Percentiles rank a stretch among this genome's conserved stretches.
phyloP scores from a whole-genome alignment of 2,329 filamentous ascomycete genomes.

The Talaromyces albobiverticillius region DNA sequence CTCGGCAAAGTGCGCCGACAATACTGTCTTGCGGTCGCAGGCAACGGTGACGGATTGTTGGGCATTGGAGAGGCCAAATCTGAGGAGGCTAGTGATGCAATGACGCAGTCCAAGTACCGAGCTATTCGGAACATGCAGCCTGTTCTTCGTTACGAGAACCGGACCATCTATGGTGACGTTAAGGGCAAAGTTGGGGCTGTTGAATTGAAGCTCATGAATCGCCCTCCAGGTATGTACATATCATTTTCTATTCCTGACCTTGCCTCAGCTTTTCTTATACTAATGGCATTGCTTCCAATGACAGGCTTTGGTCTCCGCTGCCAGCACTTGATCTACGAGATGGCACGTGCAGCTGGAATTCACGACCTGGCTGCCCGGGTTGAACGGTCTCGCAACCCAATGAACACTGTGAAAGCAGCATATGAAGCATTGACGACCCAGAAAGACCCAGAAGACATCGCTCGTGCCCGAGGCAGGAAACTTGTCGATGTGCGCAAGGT shows the following conservation, averaged over 20 bases:
- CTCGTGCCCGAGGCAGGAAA: slow-evolving; percentile 86
- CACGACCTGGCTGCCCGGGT: slow-evolving; percentile 81
- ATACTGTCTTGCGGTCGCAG: slow-evolving; percentile 77
- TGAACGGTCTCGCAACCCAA: slow-evolving; percentile 83
- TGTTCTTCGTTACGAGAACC: slow-evolving; percentile 83
- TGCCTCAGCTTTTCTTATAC: slow-evolving; percentile 5
- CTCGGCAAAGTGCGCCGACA: slow-evolving; percentile 83
- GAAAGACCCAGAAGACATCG: slow-evolving; percentile 83
- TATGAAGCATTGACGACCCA: slow-evolving; percentile 80
- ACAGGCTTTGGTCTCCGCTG: slow-evolving; percentile 90
- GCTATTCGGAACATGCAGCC: slow-evolving; percentile 92
- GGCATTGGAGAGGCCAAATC: slow-evolving; percentile 91
- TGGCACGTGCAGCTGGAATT: slow-evolving; percentile 83
- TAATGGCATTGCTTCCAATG: slow-evolving; percentile 3
- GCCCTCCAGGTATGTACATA: slow-evolving; percentile 73
- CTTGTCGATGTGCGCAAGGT: slow-evolving; percentile 94
- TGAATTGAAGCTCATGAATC: slow-evolving; percentile 73
- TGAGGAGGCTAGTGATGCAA: slow-evolving; percentile 66
- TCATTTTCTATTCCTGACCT: slow-evolving; percentile 20
- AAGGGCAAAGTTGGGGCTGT: slow-evolving; percentile 84
- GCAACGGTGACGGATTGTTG: slow-evolving; percentile 80
- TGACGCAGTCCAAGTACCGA: slow-evolving; percentile 69
- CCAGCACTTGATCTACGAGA: slow-evolving; percentile 89
- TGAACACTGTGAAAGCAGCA: slow-evolving; percentile 95
- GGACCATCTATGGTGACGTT: slow-evolving; percentile 86